A percentile compares a stretch with the other conserved stretches of the same genome.
These are phyloP conservation scores for Roridomyces roridus DNA, from an alignment of 768 basidiomycete species.

Conservation along the genomic window DNA sequence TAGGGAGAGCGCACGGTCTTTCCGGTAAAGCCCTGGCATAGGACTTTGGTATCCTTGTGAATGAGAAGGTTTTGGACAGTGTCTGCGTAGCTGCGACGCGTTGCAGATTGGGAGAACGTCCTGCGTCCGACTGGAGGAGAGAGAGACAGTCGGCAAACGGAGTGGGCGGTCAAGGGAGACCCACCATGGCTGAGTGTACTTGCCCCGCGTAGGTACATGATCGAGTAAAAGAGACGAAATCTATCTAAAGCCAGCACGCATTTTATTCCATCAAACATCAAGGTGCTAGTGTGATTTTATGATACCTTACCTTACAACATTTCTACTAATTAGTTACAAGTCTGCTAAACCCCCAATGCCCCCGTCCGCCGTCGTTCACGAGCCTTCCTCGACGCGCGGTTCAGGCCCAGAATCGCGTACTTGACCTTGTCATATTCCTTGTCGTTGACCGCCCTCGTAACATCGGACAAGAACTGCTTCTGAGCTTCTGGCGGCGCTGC, in stretches of 20 bases:
- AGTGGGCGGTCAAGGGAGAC: constrained; percentile 20
- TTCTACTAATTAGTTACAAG: constrained; percentile 19
- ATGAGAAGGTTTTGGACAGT: constrained; percentile 92
- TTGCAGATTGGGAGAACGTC: constrained; percentile 79
- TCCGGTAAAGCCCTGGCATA: constrained; percentile 91
- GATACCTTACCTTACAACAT: constrained; percentile 6
- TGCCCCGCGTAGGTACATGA: constrained; percentile 68
- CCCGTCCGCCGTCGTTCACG: constrained; percentile 64
- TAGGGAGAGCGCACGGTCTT: constrained; percentile 74
- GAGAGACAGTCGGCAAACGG: constrained; percentile 6
- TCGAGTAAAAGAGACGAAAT: constrained; percentile 17
- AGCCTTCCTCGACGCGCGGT: constrained; percentile 76
- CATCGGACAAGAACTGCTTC: constrained; percentile 72
- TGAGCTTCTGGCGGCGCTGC: constrained; percentile 70
- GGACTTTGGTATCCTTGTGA: constrained; percentile 93
- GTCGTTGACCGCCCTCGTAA: constrained; percentile 73
- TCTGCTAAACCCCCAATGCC: constrained; percentile 40
- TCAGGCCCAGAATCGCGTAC: constrained; percentile 72
- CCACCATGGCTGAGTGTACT: constrained; percentile 62
- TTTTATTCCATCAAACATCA: not conserved
- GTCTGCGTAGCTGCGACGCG: constrained; percentile 82
- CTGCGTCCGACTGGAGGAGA: constrained; percentile 64
- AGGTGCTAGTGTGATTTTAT: constrained; percentile 2
- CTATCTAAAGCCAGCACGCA: constrained; percentile 1
- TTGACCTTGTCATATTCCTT: constrained; percentile 83